phyloP scores from a whole-genome alignment of 352 stramenopile genomes.

The Phytopythium oedochilum region DNA sequence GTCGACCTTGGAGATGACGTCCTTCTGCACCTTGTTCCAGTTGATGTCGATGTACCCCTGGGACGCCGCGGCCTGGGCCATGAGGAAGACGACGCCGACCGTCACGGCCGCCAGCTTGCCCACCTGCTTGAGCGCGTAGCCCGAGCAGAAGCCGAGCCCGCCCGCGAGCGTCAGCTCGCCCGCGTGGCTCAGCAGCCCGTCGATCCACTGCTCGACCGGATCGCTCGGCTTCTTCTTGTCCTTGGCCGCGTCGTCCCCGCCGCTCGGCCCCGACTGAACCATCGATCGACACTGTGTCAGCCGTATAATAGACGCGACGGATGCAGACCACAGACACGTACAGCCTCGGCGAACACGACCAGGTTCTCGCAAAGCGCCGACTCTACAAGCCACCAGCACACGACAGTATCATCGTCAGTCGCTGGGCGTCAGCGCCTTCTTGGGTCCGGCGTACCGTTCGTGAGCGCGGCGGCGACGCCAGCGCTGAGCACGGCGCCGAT shows the following conservation, averaged over 20 bases:
- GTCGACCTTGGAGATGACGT: slow-evolving; percentile 80
- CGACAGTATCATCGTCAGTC: too few relatives aligned
- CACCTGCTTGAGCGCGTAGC: slow-evolving; percentile 80
- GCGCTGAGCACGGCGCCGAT: slow-evolving; percentile 45
- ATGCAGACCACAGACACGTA: slow-evolving; percentile 10
- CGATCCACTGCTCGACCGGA: slow-evolving; percentile 56
- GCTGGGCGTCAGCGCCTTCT: slow-evolving; percentile 18
- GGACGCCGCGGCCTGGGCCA: slow-evolving; percentile 70
- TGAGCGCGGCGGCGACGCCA: slow-evolving; percentile 34
- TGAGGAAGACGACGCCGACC: slow-evolving; percentile 74
- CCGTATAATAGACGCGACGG: not conserved
- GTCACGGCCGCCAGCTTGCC: slow-evolving; percentile 73
- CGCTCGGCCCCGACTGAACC: slow-evolving; percentile 25
- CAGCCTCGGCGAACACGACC: slow-evolving; percentile 26
- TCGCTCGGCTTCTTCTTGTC: slow-evolving; percentile 32
- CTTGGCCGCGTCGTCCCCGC: slow-evolving; percentile 17
- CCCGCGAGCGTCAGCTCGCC: slow-evolving; percentile 71
- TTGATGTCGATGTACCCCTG: slow-evolving; percentile 90
- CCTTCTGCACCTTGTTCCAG: slow-evolving; percentile 87
- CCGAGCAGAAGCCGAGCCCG: slow-evolving; percentile 76
- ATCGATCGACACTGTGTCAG: not conserved
- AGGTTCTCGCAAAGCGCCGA: slow-evolving; percentile 46
- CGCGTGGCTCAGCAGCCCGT: slow-evolving; percentile 49
- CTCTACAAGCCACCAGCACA: slow-evolving; percentile 2
- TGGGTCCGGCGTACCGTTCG: not conserved